Conservation (phyloP, 495 filamentous ascomycete species). For the Hyaloscypha bicolor region DNA sequence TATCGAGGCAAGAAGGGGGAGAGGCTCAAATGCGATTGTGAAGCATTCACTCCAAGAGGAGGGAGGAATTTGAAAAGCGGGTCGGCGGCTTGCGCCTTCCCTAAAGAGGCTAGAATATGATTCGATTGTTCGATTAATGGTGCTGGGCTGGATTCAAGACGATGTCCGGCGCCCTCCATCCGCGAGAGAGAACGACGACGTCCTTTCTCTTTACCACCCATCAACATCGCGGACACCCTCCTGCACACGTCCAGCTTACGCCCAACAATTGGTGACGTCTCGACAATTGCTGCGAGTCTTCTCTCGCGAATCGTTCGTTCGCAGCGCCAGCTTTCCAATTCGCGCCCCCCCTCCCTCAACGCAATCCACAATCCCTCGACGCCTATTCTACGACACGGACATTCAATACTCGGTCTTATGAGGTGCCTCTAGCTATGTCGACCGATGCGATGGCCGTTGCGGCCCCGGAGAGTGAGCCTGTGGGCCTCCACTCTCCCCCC, state of each 20-base stretch:
- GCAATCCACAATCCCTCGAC: constrained; percentile 7
- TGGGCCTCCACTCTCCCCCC: constrained; percentile 30
- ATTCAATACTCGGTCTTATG: constrained; percentile 26
- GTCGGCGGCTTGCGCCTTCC: not conserved
- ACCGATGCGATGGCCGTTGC: constrained; percentile 26
- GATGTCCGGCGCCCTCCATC: not conserved
- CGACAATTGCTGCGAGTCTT: constrained; percentile 10
- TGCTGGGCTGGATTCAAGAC: not conserved
- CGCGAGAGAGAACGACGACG: not conserved
- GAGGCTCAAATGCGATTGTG: not conserved
- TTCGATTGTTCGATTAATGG: not conserved
- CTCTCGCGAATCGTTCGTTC: constrained; percentile 11
- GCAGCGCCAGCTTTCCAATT: not conserved
- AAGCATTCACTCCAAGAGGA: not conserved
- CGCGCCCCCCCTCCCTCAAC: not conserved
- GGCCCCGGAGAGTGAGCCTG: constrained; percentile 16
- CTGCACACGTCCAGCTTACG: not conserved
- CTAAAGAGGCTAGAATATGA: not conserved
- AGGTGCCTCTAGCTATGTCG: constrained; percentile 24
- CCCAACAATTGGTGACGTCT: not conserved
- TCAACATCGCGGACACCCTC: not conserved
- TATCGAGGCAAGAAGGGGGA: not conserved
- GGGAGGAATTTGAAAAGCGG: not conserved
- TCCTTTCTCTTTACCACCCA: not conserved
- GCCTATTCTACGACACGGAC: not conserved